phyloP scores from a whole-genome alignment of 2,329 filamentous ascomycete species.

The Microsporum canis region DNA sequence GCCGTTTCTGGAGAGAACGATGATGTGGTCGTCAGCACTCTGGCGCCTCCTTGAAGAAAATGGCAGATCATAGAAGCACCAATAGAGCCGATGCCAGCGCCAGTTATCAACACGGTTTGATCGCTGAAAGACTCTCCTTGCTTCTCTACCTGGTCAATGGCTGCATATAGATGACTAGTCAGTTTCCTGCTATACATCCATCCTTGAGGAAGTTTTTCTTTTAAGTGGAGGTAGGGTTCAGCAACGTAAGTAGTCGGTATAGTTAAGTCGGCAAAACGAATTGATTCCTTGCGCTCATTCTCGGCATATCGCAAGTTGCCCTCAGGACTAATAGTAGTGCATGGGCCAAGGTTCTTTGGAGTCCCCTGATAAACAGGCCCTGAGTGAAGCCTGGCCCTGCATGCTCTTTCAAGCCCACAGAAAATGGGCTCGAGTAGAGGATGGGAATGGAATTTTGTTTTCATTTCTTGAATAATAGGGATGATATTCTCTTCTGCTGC shows the following conservation, averaged over 20 bases:
- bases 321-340: background rate
- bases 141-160: background rate
- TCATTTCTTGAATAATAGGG: background rate
- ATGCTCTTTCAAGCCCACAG: background rate
- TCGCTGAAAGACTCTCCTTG: background rate
- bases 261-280: background rate
- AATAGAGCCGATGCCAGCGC: background rate
- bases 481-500: background rate
- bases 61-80: conserved; percentile 22
- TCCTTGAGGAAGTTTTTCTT: background rate
- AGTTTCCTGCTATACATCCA: background rate
- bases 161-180: background rate
- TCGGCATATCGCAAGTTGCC: background rate
- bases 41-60: conserved; percentile 27
- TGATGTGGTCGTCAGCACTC: conserved; percentile 33
- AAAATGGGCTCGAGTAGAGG: background rate
- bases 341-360: background rate
- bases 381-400: background rate
- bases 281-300: background rate
- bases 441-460: background rate
- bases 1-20: conserved; percentile 20
- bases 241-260: background rate
- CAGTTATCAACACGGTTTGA: background rate
- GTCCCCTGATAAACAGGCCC: background rate
- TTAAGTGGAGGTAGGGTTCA: background rate